These are phyloP conservation scores for Xylaria hypoxylon DNA, from an alignment of 2,329 filamentous ascomycete species.

Conservation along the genomic window DNA sequence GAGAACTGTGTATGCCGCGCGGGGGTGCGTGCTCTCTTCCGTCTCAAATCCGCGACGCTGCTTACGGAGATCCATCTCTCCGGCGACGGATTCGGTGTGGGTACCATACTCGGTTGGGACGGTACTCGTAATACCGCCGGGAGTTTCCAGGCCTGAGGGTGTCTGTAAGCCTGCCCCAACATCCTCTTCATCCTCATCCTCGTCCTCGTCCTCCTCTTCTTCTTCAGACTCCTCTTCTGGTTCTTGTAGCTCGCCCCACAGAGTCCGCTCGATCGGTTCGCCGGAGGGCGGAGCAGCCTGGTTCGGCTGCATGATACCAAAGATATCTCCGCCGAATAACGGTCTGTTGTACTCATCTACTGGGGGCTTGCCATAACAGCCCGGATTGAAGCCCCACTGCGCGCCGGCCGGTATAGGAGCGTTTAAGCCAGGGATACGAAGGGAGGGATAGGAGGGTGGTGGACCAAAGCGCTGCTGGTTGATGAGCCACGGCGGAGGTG, in stretches of 20 bases:
- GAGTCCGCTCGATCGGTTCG: slow-evolving; percentile 84
- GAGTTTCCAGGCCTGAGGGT: slow-evolving; percentile 81
- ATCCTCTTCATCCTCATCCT: slow-evolving; percentile 72
- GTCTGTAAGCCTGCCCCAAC: slow-evolving; percentile 76
- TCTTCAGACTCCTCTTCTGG: slow-evolving; percentile 69
- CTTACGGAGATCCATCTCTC: slow-evolving; percentile 93
- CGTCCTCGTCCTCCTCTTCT: slow-evolving; percentile 78
- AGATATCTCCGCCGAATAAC: slow-evolving; percentile 93
- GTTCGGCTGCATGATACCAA: slow-evolving; percentile 73
- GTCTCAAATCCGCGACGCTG: slow-evolving; percentile 86
- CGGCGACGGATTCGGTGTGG: slow-evolving; percentile 77
- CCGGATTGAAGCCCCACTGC: slow-evolving; percentile 94
- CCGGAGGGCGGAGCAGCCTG: slow-evolving; percentile 62
- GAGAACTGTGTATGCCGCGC: slow-evolving; percentile 88
- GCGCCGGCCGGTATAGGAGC: slow-evolving; percentile 90
- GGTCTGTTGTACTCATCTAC: slow-evolving; percentile 93
- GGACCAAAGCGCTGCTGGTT: slow-evolving; percentile 95
- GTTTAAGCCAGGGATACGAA: slow-evolving; percentile 94
- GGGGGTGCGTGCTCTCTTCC: slow-evolving; percentile 79
- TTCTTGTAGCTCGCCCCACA: slow-evolving; percentile 92
- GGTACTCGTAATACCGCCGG: slow-evolving; percentile 81
- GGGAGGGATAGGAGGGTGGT: slow-evolving; percentile 92
- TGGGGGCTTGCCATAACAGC: slow-evolving; percentile 95
- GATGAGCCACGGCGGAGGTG: slow-evolving; percentile 96
- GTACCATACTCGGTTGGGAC: slow-evolving; percentile 83